A percentile compares a stretch with the other conserved stretches of the same genome.
phyloP scores from a whole-genome alignment of 2,329 filamentous ascomycete genomes.

The Coleophoma crateriformis region DNA sequence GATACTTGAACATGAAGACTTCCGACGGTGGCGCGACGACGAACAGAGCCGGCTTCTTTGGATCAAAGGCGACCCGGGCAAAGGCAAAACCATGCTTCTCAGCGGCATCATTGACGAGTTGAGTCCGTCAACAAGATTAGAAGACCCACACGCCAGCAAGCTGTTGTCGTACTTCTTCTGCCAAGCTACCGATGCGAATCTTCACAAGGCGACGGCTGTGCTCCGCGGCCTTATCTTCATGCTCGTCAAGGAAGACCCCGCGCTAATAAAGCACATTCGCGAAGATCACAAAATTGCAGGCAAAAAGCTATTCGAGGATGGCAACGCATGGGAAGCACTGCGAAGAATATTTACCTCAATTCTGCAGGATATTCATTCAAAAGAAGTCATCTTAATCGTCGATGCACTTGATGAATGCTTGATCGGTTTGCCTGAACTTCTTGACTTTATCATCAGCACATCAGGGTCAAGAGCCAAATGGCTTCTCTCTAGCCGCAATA shows the following conservation, averaged over 20 bases:
- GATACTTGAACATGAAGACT: conserved; percentile 25
- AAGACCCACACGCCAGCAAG: neutral
- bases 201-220: conserved; percentile 34
- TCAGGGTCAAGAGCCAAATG: too few relatives aligned
- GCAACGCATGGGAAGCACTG: conserved; percentile 29
- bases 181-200: conserved; percentile 28
- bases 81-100: conserved; percentile 28
- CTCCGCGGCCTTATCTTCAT: conserved; percentile 37
- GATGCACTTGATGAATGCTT: too few relatives aligned
- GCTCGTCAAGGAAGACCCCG: conserved; percentile 28
- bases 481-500: too few relatives aligned
- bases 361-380: conserved; percentile 23
- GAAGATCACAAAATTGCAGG: conserved; percentile 28
- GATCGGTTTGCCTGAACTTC: too few relatives aligned
- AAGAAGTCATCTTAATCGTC: too few relatives aligned
- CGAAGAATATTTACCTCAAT: conserved; percentile 31
- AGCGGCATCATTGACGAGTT: conserved; percentile 22
- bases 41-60: conserved; percentile 22
- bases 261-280: conserved; percentile 27
- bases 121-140: neutral
- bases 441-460: too few relatives aligned
- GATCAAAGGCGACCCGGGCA: conserved; percentile 16
- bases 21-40: conserved; percentile 19
- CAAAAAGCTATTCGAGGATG: conserved; percentile 29
- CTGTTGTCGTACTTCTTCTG: conserved; percentile 34